A percentile compares a stretch with the other conserved stretches of the same genome.
phyloP scores from a whole-genome alignment of 2,329 filamentous ascomycete genomes.

The Claviceps sp. region DNA sequence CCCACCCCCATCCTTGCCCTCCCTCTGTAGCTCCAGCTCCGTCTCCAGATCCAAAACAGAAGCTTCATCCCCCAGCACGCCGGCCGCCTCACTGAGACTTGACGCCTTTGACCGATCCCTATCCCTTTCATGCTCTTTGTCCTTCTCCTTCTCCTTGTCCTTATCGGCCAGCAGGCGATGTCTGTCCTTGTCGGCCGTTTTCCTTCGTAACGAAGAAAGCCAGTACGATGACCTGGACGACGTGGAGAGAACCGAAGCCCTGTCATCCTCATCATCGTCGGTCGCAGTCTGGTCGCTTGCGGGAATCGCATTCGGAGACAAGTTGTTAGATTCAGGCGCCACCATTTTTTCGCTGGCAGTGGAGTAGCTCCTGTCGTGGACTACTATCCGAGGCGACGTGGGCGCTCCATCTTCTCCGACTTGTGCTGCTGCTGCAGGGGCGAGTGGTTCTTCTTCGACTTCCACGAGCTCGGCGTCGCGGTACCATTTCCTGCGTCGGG shows the following conservation, averaged over 20 bases:
- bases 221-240: constrained; percentile 34
- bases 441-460: constrained; percentile 23
- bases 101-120: constrained; percentile 21
- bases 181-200: constrained; percentile 25
- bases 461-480: constrained; percentile 93
- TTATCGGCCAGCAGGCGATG: constrained; percentile 16
- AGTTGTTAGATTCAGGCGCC: too few species aligned
- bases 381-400: constrained; percentile 8
- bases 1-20: constrained; percentile 38
- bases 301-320: background rate
- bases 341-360: constrained; percentile 25
- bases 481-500: constrained; percentile 86
- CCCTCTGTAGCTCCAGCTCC: constrained; percentile 38
- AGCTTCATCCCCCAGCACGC: constrained; percentile 24
- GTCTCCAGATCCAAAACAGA: constrained; percentile 29
- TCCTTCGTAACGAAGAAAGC: constrained; percentile 25
- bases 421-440: constrained; percentile 10
- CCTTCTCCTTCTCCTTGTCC: too few species aligned
- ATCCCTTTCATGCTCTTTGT: too few species aligned
- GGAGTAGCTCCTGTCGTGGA: constrained; percentile 18
- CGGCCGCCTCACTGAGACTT: constrained; percentile 31
- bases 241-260: constrained; percentile 32
- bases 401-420: constrained; percentile 24
- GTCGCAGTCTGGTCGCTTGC: constrained; percentile 12
- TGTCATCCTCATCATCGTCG: constrained; percentile 27